Conservation (phyloP, 2,329 filamentous ascomycete genomes). For the Neurospora crassa region DNA sequence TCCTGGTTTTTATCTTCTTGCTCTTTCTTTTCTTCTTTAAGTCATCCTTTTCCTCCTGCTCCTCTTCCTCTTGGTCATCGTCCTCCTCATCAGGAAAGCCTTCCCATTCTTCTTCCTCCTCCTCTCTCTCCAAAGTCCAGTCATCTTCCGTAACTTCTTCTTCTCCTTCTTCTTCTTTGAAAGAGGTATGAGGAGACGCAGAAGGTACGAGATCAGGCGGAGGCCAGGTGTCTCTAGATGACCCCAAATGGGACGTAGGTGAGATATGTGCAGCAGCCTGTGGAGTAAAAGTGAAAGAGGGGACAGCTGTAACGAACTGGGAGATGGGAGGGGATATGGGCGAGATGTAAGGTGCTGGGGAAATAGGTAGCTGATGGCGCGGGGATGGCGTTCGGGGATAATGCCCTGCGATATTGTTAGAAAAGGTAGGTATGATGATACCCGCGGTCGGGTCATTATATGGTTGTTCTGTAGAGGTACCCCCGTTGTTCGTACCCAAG, state of each 20-base stretch:
- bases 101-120: not conserved
- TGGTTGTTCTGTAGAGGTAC: fast-evolving
- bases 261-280: not conserved
- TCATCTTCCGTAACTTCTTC: not conserved
- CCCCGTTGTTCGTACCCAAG: fast-evolving
- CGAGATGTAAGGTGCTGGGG: not conserved
- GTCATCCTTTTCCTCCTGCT: not conserved
- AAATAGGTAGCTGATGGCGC: not conserved
- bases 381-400: not conserved
- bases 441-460: not conserved
- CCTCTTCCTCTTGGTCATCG: not conserved
- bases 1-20: not conserved
- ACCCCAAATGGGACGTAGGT: not conserved
- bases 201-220: not conserved
- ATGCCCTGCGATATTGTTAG: not conserved
- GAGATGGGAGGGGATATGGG: not conserved
- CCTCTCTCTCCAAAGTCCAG: not conserved
- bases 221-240: not conserved
- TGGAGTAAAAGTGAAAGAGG: not conserved
- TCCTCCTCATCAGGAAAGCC: not conserved
- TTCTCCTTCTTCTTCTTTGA: not conserved
- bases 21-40: not conserved
- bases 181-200: too few species aligned
- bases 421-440: not conserved
- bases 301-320: not conserved